These are phyloP conservation scores for Macrophomina phaseolina DNA, from an alignment of 2,329 filamentous ascomycete species.

Conservation along the genomic window DNA sequence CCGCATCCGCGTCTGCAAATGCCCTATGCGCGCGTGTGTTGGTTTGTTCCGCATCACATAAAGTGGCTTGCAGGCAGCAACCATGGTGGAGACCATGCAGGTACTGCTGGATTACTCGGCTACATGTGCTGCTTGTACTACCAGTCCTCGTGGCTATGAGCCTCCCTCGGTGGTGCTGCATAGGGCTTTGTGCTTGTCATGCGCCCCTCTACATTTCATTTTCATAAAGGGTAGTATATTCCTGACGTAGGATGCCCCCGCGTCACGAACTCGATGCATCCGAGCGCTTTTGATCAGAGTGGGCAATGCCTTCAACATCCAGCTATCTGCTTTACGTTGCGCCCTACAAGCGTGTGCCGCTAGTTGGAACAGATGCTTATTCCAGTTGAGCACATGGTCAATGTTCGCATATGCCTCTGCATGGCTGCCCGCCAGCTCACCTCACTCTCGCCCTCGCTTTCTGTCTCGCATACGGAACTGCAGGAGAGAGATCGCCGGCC, in stretches of 20 bases:
- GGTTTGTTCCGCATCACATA: too few species aligned
- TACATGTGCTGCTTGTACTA: neutral
- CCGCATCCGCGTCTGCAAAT: neutral
- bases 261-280: too few species aligned
- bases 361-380: too few species aligned
- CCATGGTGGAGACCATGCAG: conserved; percentile 2
- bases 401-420: neutral
- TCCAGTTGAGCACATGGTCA: too few species aligned
- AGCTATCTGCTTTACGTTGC: too few species aligned
- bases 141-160: neutral
- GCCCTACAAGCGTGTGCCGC: too few species aligned
- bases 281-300: too few species aligned
- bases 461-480: neutral
- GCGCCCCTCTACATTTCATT: neutral
- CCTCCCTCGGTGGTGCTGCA: neutral
- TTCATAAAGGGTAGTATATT: neutral
- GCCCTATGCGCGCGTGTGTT: neutral
- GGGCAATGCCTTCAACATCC: too few species aligned
- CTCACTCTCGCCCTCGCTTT: conserved; percentile 1
- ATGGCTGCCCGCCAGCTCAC: neutral
- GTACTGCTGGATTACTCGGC: neutral
- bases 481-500: too few species aligned
- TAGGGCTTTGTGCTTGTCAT: neutral
- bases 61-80: neutral
- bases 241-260: too few species aligned